These are phyloP conservation scores for Gloeophyllum trabeum DNA, from an alignment of 768 basidiomycete species.

Conservation along the genomic window DNA sequence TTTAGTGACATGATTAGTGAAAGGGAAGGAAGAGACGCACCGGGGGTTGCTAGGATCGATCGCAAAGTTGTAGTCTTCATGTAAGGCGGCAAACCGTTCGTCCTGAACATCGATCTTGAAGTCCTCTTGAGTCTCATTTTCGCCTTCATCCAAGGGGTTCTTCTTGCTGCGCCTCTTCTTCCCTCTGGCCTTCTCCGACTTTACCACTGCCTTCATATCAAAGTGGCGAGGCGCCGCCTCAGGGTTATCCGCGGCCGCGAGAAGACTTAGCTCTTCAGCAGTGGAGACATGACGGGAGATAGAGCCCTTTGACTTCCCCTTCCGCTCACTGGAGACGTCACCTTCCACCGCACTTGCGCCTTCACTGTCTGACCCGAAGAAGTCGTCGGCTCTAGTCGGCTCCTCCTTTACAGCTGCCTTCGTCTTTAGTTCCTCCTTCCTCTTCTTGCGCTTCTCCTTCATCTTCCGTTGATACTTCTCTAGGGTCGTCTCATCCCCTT, in stretches of 20 bases:
- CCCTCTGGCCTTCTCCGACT: constrained; percentile 65
- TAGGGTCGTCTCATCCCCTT: constrained; percentile 74
- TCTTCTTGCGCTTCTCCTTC: constrained; percentile 78
- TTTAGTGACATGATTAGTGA: background rate
- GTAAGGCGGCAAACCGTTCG: constrained; percentile 76
- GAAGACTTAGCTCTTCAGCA: constrained; percentile 53
- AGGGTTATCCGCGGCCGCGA: constrained; percentile 45
- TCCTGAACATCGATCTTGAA: constrained; percentile 83
- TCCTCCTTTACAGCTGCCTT: constrained; percentile 14
- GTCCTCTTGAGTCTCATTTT: constrained; percentile 62
- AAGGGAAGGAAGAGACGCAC: constrained; percentile 35
- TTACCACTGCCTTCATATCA: constrained; percentile 80
- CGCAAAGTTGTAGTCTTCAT: constrained; percentile 86
- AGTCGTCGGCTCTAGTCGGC: constrained; percentile 44
- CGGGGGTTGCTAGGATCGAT: constrained; percentile 95
- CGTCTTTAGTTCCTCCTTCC: constrained; percentile 56
- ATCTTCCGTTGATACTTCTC: constrained; percentile 85
- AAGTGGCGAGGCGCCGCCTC: constrained; percentile 65
- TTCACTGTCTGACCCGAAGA: constrained; percentile 52
- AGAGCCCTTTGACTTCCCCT: constrained; percentile 12
- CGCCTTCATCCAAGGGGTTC: constrained; percentile 31
- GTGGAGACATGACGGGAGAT: constrained; percentile 30
- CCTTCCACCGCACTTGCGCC: constrained; percentile 15
- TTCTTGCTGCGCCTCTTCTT: constrained; percentile 28
- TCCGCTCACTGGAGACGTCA: constrained; percentile 8